Conservation (phyloP, 2,329 filamentous ascomycete species). For the Lecanosticta acicola region DNA sequence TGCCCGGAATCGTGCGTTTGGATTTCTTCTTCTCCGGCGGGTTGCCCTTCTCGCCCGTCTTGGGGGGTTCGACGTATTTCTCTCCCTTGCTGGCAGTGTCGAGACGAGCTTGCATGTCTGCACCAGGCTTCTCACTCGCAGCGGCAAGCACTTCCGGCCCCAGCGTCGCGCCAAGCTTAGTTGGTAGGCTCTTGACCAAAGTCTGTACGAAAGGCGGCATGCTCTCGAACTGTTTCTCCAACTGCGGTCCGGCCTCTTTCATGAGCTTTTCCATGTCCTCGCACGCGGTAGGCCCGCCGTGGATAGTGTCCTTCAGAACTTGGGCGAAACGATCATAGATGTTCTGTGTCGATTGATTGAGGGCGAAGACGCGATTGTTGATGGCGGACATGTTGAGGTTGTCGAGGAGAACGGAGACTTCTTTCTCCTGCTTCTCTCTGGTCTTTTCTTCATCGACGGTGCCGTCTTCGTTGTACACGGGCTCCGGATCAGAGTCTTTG, state of each 20-base stretch:
- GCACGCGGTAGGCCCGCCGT: conserved; percentile 89
- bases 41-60: conserved; percentile 35
- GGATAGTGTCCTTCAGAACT: conserved; percentile 85
- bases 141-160: conserved; percentile 80
- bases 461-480: conserved; percentile 35
- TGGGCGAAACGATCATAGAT: conserved; percentile 79
- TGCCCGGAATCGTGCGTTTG: conserved; percentile 60
- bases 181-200: conserved; percentile 75
- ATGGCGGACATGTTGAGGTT: conserved; percentile 75
- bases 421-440: conserved; percentile 56
- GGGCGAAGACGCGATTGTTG: conserved; percentile 78
- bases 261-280: conserved; percentile 72
- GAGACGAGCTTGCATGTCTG: conserved; percentile 36
- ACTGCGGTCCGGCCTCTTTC: conserved; percentile 57
- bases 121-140: conserved; percentile 61
- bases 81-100: conserved; percentile 31
- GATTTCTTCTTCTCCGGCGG: conserved; percentile 46
- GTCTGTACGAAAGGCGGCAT: conserved; percentile 78
- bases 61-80: conserved; percentile 4
- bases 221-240: conserved; percentile 58
- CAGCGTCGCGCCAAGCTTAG: conserved; percentile 69
- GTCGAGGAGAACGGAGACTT: conserved; percentile 74
- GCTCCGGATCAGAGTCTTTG: conserved; percentile 30
- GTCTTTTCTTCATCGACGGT: conserved; percentile 35
- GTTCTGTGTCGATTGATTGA: conserved; percentile 78